Conservation (phyloP, 371 early-diverging fungal genomes). For the Phascolomyces articulosus region DNA sequence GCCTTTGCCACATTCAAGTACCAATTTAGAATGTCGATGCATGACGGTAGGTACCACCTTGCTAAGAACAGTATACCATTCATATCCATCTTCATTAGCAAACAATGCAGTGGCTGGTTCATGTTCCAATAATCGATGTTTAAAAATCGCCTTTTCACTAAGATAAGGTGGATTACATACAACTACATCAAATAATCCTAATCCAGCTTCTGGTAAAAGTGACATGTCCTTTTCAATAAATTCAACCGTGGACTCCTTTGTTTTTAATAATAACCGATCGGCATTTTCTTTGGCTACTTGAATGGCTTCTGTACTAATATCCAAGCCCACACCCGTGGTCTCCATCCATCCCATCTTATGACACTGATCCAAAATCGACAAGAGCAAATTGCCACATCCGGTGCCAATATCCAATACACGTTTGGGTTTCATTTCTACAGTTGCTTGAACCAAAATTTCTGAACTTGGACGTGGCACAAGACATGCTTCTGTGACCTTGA, state of each 20-base stretch:
- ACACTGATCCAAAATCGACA: constrained; percentile 52
- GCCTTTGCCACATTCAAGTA: constrained; percentile 73
- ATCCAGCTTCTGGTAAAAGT: constrained; percentile 14
- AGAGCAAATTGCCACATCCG: constrained; percentile 72
- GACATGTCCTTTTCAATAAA: constrained; percentile 51
- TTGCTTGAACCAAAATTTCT: constrained; percentile 63
- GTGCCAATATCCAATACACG: constrained; percentile 76
- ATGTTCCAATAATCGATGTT: constrained; percentile 46
- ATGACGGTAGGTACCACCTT: constrained; percentile 36
- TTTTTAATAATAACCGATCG: constrained; percentile 25
- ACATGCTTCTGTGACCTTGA: constrained; percentile 65
- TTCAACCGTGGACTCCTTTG: too few species aligned
- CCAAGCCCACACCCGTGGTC: constrained; percentile 69
- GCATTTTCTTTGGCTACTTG: constrained; percentile 56
- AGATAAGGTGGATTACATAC: constrained; percentile 83
- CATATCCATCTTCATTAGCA: constrained; percentile 68
- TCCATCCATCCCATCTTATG: constrained; percentile 8
- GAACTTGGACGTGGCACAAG: constrained; percentile 76
- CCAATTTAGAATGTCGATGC: constrained; percentile 46
- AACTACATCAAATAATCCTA: constrained; percentile 60
- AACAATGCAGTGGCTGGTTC: constrained; percentile 72
- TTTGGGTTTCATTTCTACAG: constrained; percentile 11
- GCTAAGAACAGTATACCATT: constrained; percentile 62
- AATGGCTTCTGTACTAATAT: constrained; percentile 66
- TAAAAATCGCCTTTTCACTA: constrained; percentile 26